These are phyloP conservation scores for Nicotiana undulata DNA, from an alignment of 257 asterid species.

Conservation along the genomic window DNA sequence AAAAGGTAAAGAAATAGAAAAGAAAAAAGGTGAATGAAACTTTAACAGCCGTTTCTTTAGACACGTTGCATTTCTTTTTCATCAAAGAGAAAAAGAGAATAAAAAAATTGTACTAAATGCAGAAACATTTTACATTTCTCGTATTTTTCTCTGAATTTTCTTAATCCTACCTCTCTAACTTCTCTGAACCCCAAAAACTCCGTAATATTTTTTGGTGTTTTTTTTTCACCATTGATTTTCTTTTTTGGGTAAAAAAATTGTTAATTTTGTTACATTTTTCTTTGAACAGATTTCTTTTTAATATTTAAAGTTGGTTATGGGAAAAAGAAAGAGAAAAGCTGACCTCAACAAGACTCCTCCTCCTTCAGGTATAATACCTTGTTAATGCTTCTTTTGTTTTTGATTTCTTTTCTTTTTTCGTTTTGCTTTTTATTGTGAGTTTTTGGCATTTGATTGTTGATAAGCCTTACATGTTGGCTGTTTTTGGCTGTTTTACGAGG, in stretches of 20 bases:
- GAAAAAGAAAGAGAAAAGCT: constrained; percentile 13
- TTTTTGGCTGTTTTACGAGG: no score
- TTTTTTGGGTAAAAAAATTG: neutral
- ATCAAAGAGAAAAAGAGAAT: neutral
- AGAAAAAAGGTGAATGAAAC: neutral
- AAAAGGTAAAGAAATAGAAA: neutral
- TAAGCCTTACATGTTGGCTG: neutral
- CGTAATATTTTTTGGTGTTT: neutral
- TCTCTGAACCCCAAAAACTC: neutral
- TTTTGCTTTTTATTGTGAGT: neutral
- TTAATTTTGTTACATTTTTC: neutral
- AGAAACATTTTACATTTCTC: neutral
- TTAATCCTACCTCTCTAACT: neutral
- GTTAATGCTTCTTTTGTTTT: neutral
- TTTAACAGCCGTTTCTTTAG: neutral
- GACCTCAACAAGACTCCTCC: constrained; percentile 16
- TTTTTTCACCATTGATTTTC: neutral
- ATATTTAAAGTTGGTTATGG: constrained; percentile 6
- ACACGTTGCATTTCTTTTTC: neutral
- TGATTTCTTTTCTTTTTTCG: neutral
- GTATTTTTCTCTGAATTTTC: neutral
- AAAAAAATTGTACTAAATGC: neutral
- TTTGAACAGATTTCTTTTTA: neutral
- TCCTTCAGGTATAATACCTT: constrained; percentile 9
- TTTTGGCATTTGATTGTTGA: neutral